Conservation (phyloP, 768 basidiomycete genomes). For the Trametes cingulata region DNA sequence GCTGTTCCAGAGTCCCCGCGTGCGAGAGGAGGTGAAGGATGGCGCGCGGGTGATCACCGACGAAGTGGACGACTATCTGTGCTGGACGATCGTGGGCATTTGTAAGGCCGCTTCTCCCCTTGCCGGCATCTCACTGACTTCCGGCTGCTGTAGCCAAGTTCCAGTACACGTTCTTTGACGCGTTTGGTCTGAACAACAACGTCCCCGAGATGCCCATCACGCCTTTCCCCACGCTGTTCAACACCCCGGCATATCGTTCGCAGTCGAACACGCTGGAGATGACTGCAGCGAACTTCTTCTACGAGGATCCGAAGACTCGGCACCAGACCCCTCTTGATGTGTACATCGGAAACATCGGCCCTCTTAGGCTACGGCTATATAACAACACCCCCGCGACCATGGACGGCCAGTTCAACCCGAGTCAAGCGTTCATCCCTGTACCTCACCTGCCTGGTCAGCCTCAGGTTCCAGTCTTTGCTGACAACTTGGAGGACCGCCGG, state of each 20-base stretch:
- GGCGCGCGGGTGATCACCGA: slow-evolving; percentile 75
- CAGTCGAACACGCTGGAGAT: slow-evolving; percentile 74
- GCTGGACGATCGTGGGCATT: slow-evolving; percentile 95
- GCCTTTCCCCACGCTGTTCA: slow-evolving; percentile 86
- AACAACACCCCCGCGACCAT: slow-evolving; percentile 70
- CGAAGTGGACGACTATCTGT: slow-evolving; percentile 92
- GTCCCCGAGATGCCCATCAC: slow-evolving; percentile 83
- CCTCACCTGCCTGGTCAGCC: slow-evolving; percentile 30
- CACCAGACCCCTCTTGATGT: slow-evolving; percentile 77
- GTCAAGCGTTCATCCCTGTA: slow-evolving; percentile 46
- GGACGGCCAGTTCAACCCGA: slow-evolving; percentile 32
- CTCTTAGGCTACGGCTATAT: slow-evolving; percentile 75
- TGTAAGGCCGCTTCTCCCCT: slow-evolving; percentile 52
- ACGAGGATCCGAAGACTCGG: slow-evolving; percentile 66
- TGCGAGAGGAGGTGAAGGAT: slow-evolving; percentile 82
- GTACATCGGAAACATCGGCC: slow-evolving; percentile 88
- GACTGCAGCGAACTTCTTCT: slow-evolving; percentile 87
- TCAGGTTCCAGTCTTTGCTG: slow-evolving; percentile 8
- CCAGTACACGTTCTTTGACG: slow-evolving; percentile 93
- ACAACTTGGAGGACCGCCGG: slow-evolving; percentile 2
- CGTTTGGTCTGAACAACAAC: slow-evolving; percentile 75
- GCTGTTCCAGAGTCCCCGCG: slow-evolving; percentile 75
- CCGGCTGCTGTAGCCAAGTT: slow-evolving; percentile 66
- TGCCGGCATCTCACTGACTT: slow-evolving; percentile 12
- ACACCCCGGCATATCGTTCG: slow-evolving; percentile 67